Evolutionary conservation across 192 early-diverging fungal genomes (phyloP).

Genomic region (Umbelopsis sp.): DNA sequence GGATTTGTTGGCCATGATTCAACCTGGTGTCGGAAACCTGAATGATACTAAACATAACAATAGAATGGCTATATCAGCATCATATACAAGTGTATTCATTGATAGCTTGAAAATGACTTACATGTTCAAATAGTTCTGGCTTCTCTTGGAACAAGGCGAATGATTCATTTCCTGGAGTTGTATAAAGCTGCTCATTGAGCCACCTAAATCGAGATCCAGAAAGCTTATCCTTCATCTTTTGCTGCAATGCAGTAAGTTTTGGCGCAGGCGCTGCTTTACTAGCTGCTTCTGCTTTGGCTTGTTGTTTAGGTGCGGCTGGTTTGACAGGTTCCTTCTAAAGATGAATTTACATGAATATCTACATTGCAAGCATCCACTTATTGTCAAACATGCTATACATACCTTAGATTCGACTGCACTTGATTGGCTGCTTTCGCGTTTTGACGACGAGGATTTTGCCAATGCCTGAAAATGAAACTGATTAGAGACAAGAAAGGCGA

Average conservation of each 20-base stretch:
- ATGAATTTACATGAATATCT: no score
- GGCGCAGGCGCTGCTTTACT: constrained; percentile 1
- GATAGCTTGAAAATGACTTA: constrained; percentile 24
- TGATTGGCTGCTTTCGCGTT: not conserved
- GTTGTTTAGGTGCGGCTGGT: not conserved
- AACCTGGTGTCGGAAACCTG: constrained; percentile 90
- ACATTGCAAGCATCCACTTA: no score
- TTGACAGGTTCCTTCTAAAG: no score
- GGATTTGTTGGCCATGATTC: constrained; percentile 94
- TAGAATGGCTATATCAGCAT: not conserved
- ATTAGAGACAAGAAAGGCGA: not conserved
- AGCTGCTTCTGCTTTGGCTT: not conserved
- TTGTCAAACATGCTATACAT: no score
- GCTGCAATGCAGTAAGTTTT: constrained; percentile 35
- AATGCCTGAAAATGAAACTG: not conserved
- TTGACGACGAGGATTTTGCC: not conserved
- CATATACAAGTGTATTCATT: not conserved
- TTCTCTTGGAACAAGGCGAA: constrained; percentile 78
- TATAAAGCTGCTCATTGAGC: constrained; percentile 97
- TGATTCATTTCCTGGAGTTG: constrained; percentile 73
- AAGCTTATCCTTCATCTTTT: constrained; percentile 56
- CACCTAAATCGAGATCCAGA: constrained; percentile 80
- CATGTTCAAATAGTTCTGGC: constrained; percentile 89
- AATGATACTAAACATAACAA: constrained; percentile 71
- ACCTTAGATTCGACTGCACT: not conserved